phyloP scores from a whole-genome alignment of 345 rosid species.

The Salix suchowensis region DNA sequence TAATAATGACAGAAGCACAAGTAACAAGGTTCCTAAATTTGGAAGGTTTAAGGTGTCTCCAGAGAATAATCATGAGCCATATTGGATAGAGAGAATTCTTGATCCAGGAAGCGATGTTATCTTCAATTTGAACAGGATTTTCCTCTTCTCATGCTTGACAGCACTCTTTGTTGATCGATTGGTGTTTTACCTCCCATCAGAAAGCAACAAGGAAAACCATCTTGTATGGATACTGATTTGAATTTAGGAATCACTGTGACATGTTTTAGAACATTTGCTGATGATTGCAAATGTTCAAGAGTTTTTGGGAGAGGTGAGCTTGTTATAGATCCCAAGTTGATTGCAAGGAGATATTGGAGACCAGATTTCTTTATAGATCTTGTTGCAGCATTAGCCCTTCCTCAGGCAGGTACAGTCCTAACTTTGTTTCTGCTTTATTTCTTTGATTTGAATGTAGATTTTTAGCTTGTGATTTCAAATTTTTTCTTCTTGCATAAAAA shows the following conservation, averaged over 20 bases:
- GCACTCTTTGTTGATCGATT: constrained; percentile 83
- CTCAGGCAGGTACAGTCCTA: constrained; percentile 44
- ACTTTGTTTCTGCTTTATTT: not conserved
- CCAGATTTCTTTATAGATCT: constrained; percentile 71
- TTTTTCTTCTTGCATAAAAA: not conserved
- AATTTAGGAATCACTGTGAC: constrained; percentile 64
- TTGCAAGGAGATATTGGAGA: constrained; percentile 57
- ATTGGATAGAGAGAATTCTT: constrained; percentile 40
- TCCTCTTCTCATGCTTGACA: constrained; percentile 67
- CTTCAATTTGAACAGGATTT: constrained; percentile 60
- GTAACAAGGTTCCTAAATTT: constrained; percentile 30
- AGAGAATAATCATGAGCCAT: constrained; percentile 38
- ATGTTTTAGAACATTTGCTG: constrained; percentile 65
- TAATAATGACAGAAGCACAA: constrained; percentile 11
- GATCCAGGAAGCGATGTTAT: constrained; percentile 66
- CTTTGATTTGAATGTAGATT: not conserved
- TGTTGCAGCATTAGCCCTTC: constrained; percentile 69
- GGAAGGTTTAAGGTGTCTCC: constrained; percentile 54
- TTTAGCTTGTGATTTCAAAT: not conserved
- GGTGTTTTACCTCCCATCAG: constrained; percentile 70
- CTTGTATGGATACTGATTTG: constrained; percentile 55
- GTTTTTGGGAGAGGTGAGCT: constrained; percentile 84
- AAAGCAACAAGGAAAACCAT: constrained; percentile 34
- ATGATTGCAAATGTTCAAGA: constrained; percentile 41
- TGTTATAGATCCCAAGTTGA: constrained; percentile 58